Evolutionary conservation across 106 monocot genomes (phyloP).

Genomic region (Hemerocallis citrina): DNA sequence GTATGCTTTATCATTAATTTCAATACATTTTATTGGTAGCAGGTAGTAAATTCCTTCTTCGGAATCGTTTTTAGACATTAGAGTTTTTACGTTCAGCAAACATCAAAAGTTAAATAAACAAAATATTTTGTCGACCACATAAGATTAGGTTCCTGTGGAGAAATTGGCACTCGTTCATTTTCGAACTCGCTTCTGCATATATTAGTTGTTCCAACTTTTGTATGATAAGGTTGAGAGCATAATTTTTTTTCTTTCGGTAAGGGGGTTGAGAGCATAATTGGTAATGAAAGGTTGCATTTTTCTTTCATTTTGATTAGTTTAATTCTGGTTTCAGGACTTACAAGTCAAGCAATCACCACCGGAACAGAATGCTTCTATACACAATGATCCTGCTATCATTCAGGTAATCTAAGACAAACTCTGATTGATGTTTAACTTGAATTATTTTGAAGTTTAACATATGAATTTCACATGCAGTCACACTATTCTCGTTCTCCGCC

Average conservation of each 20-base stretch:
- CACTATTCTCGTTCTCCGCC: constrained; percentile 45
- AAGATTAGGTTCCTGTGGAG: neutral
- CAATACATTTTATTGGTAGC: neutral
- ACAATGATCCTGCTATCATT: constrained; percentile 74
- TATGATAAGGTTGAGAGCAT: neutral
- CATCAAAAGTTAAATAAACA: too few relatives aligned
- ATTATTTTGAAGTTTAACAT: neutral
- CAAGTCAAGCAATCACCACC: constrained; percentile 77
- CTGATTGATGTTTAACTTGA: neutral
- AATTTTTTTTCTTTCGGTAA: neutral
- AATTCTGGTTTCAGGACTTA: constrained; percentile 54
- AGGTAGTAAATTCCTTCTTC: neutral
- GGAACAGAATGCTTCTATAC: constrained; percentile 35
- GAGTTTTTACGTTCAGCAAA: too few relatives aligned
- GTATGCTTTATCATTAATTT: neutral
- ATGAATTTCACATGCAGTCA: constrained; percentile 37
- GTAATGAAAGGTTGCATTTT: neutral
- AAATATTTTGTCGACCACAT: neutral
- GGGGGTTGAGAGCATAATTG: neutral
- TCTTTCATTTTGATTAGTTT: neutral
- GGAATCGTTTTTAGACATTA: neutral
- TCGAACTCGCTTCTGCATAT: neutral
- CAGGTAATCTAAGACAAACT: constrained; percentile 27
- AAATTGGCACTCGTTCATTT: neutral
- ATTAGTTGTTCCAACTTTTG: neutral